Base-by-base conservation (phyloP, 2,329 filamentous ascomycete species). In the Hansfordia pulvinata region DNA sequence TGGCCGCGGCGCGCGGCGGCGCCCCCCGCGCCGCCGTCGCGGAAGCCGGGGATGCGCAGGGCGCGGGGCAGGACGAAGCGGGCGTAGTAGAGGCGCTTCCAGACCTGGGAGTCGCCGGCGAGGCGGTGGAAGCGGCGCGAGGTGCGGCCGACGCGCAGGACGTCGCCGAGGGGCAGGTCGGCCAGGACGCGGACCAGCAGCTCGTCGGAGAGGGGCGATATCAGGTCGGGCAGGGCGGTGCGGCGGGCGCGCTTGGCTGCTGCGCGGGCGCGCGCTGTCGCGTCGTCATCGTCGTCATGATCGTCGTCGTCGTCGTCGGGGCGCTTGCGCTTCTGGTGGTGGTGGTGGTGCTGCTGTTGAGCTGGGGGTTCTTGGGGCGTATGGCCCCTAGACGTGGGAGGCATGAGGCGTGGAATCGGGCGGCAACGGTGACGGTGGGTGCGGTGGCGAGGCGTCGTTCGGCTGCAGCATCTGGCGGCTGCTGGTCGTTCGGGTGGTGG, bases 11-110 rank as follows among this genome's bases (percentile, higher is more conserved):
- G 33, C 17, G 39, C 38, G 2, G 43, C 40, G 13, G 47, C 41
- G 27, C 44, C 41, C 27, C 38, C 33, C 17, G 39, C 38, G 2
- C 42, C 40, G 8, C 54, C 50, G 15, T 54, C 41, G 17, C 59
- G 53, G 29, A 78, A 67, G 13, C 78, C 77, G 1, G 81, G 79
- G 30, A 88, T 74, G 31, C 79, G 72, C 38, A 79, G 66, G 19
- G 79, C 80, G 43, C 85, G 72, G 20, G 84, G 85, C 19, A 81
- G 67, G 17, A 94, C 82, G 52, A 93, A 96, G 35, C 79, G 76
- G 15, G 73, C 65, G 53, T 92, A 93, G 54, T 93, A 98, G 26
- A 84, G 70, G 10, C 69, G 67, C 49, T 88, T 90, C 90, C 90
- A 98, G 30, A 96, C 58, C 47, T 94, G 84, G 1, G 79, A 78